These are phyloP conservation scores for Suillus subluteus DNA, from an alignment of 768 basidiomycete genomes.

Conservation along the genomic window DNA sequence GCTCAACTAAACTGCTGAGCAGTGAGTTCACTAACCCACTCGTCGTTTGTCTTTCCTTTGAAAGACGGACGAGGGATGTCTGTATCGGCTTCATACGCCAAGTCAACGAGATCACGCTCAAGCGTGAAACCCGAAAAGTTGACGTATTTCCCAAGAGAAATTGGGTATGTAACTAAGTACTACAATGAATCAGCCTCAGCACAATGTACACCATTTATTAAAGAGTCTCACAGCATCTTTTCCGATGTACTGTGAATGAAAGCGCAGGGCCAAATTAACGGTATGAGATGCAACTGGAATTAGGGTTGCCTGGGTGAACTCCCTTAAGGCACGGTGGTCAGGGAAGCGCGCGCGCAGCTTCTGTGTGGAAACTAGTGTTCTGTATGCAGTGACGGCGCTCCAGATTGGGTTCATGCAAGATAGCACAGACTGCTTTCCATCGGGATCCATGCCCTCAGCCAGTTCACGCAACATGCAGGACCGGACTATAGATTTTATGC, in stretches of 20 bases:
- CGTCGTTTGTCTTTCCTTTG: slow-evolving; percentile 34
- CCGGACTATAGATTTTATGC: slow-evolving; percentile 59
- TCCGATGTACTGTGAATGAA: slow-evolving; percentile 55
- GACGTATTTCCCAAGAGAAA: slow-evolving; percentile 57
- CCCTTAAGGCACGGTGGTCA: slow-evolving; percentile 50
- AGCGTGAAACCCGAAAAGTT: slow-evolving; percentile 65
- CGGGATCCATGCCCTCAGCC: slow-evolving; percentile 36
- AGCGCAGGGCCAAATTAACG: not conserved
- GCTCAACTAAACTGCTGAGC: slow-evolving; percentile 46
- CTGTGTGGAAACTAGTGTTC: slow-evolving; percentile 57
- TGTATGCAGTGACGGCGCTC: slow-evolving; percentile 63
- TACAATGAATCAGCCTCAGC: slow-evolving; percentile 26
- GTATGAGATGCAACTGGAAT: not conserved
- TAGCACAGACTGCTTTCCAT: slow-evolving; percentile 45
- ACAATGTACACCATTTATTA: not conserved
- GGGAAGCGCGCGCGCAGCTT: slow-evolving; percentile 45
- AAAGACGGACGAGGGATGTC: slow-evolving; percentile 19
- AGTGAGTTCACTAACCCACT: slow-evolving; percentile 54
- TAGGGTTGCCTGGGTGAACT: slow-evolving; percentile 49
- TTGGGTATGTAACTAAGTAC: slow-evolving; percentile 67
- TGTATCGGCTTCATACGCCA: slow-evolving; percentile 36
- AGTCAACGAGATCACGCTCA: slow-evolving; percentile 54
- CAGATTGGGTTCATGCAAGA: slow-evolving; percentile 55
- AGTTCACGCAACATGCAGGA: slow-evolving; percentile 37
- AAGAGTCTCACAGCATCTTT: slow-evolving; percentile 43